Percentiles rank a stretch among this genome's conserved stretches.
These are phyloP conservation scores for Cryptosporidium canis DNA, from an alignment of 169 alveolate genomes.

Conservation along the genomic window DNA sequence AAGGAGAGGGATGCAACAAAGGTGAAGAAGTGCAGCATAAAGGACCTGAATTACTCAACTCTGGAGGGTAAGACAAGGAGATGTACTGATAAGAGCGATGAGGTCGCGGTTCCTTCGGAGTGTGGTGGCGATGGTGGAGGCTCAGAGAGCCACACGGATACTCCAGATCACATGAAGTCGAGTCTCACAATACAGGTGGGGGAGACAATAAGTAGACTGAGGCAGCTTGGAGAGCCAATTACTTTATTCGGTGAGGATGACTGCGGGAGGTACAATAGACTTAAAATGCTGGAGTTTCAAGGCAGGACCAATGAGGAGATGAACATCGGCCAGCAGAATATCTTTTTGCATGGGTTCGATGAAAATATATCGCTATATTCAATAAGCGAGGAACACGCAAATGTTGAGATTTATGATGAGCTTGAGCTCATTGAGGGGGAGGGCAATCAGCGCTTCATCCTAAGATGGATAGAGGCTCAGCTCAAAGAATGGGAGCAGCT, in stretches of 20 bases:
- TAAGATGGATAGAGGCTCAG: slow-evolving; percentile 83
- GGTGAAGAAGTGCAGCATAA: not conserved
- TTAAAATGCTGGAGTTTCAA: slow-evolving; percentile 37
- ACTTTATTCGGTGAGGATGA: slow-evolving; percentile 82
- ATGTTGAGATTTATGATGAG: slow-evolving; percentile 73
- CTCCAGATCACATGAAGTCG: not conserved
- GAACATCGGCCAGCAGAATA: slow-evolving; percentile 71
- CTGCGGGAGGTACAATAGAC: slow-evolving; percentile 77
- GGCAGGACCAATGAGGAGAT: slow-evolving; percentile 68
- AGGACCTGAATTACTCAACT: not conserved
- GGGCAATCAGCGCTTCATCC: slow-evolving; percentile 79
- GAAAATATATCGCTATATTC: slow-evolving; percentile 74
- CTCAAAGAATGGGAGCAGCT: slow-evolving; percentile 83
- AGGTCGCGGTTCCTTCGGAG: not conserved
- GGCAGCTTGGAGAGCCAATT: slow-evolving; percentile 80
- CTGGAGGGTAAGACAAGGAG: not conserved
- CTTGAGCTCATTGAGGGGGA: slow-evolving; percentile 74
- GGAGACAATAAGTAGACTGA: slow-evolving; percentile 75
- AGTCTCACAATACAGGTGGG: not conserved
- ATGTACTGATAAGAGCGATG: not conserved
- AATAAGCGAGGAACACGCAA: slow-evolving; percentile 73
- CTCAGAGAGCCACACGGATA: not conserved
- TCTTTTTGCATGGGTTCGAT: slow-evolving; percentile 38
- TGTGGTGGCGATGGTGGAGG: not conserved
- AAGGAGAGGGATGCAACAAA: slow-evolving; percentile 20